Percentiles rank a stretch among this genome's conserved stretches.
Conservation (phyloP, 805 yeast species). For the Sporopachydermia lactativora region DNA sequence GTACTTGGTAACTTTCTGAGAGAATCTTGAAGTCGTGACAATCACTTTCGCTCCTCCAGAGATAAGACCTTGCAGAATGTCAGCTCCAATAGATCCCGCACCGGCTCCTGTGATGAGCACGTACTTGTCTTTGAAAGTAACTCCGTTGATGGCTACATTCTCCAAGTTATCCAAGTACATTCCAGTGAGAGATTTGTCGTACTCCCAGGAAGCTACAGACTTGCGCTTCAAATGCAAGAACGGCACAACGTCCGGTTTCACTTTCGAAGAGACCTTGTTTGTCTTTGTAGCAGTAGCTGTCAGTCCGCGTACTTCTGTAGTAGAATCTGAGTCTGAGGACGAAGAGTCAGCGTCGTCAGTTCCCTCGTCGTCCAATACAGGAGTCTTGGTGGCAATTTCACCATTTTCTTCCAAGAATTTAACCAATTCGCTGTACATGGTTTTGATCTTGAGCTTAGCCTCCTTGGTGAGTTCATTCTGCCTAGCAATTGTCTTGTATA, state of each 20-base stretch:
- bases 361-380: slow-evolving; percentile 40
- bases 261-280: slow-evolving; percentile 58
- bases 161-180: slow-evolving; percentile 82
- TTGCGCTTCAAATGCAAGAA: slow-evolving; percentile 86
- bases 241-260: slow-evolving; percentile 80
- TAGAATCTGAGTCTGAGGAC: slow-evolving; percentile 33
- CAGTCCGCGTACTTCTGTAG: slow-evolving; percentile 79
- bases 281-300: slow-evolving; percentile 55
- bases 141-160: slow-evolving; percentile 87
- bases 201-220: slow-evolving; percentile 67
- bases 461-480: slow-evolving; percentile 48
- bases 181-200: slow-evolving; percentile 66
- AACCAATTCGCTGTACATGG: slow-evolving; percentile 55
- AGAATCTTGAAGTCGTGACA: slow-evolving; percentile 92
- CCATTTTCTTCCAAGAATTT: slow-evolving; percentile 53
- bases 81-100: slow-evolving; percentile 97
- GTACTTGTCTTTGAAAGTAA: slow-evolving; percentile 74
- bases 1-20: slow-evolving; percentile 87
- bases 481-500: slow-evolving; percentile 68
- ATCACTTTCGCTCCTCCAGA: slow-evolving; percentile 97
- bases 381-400: slow-evolving; percentile 55
- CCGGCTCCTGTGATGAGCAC: slow-evolving; percentile 97
- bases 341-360: slow-evolving; percentile 33
- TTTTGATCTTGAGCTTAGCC: slow-evolving; percentile 58
- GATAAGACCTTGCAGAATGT: slow-evolving; percentile 83